Conservation (phyloP, 768 basidiomycete genomes). For the Obba rivulosa region DNA sequence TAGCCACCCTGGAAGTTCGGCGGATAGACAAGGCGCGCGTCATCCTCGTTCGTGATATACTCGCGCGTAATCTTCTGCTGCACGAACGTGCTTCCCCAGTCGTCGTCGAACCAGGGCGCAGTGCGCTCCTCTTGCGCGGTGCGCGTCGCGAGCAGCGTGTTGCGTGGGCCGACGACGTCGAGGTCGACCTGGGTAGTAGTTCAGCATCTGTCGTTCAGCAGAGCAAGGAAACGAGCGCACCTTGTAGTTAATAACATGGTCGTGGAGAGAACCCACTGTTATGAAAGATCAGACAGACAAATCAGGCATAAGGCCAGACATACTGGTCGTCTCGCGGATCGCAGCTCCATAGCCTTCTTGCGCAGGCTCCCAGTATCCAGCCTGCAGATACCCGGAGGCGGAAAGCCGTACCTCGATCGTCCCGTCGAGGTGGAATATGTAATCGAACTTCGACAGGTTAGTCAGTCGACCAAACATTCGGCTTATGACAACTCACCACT, state of each 20-base stretch:
- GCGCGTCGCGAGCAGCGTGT: slow-evolving; percentile 49
- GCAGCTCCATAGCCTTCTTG: slow-evolving; percentile 49
- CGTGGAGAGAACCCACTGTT: slow-evolving; percentile 60
- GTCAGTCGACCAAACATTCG: slow-evolving; percentile 14
- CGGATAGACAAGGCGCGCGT: slow-evolving; percentile 46
- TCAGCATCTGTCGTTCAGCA: neutral
- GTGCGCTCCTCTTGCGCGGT: slow-evolving; percentile 44
- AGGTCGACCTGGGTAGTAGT: slow-evolving; percentile 48
- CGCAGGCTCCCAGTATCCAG: slow-evolving; percentile 48
- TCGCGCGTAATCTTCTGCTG: slow-evolving; percentile 47
- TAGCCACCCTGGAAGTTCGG: slow-evolving; percentile 53
- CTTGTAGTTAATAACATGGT: slow-evolving; percentile 64
- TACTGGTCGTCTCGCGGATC: slow-evolving; percentile 53
- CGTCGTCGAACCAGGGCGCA: slow-evolving; percentile 53
- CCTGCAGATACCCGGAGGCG: slow-evolving; percentile 66
- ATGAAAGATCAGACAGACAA: neutral
- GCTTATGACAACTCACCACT: slow-evolving; percentile 5
- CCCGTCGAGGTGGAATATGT: slow-evolving; percentile 61
- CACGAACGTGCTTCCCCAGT: slow-evolving; percentile 51
- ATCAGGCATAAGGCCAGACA: slow-evolving; percentile 13
- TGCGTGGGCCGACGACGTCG: slow-evolving; percentile 53
- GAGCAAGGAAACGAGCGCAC: slow-evolving; percentile 17
- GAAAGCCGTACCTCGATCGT: slow-evolving; percentile 65
- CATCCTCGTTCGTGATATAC: slow-evolving; percentile 46
- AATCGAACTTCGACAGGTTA: slow-evolving; percentile 42